Percentiles rank a stretch among this genome's conserved stretches.
phyloP scores from a whole-genome alignment of 1,284 basidiomycete genomes.

The Chalciporus piperatoides region DNA sequence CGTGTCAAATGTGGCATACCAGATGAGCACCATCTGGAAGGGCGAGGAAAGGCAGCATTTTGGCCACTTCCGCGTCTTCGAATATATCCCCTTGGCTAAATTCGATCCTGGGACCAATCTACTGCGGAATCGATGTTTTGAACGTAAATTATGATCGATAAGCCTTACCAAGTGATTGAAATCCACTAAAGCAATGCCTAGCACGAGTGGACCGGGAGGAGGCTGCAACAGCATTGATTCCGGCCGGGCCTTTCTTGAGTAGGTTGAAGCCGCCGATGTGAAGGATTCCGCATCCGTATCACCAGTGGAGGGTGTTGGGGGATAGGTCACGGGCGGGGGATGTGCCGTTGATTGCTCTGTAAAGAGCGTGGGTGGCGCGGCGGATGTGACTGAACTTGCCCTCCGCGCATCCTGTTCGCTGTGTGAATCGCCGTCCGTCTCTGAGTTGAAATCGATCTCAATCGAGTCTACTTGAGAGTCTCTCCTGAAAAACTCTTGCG shows the following conservation, averaged over 20 bases:
- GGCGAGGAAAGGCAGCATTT: conserved; percentile 93
- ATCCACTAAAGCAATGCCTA: conserved; percentile 85
- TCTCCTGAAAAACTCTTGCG: conserved; percentile 41
- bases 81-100: conserved; percentile 70
- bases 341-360: conserved; percentile 37
- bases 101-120: conserved; percentile 92
- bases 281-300: conserved; percentile 55
- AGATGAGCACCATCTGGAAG: conserved; percentile 96
- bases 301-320: conserved; percentile 47
- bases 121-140: conserved; percentile 18
- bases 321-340: conserved; percentile 45
- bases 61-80: conserved; percentile 76
- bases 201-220: conserved; percentile 57
- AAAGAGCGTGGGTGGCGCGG: conserved; percentile 40
- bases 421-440: conserved; percentile 47
- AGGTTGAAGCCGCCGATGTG: conserved; percentile 58
- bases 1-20: conserved; percentile 41
- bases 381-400: conserved; percentile 51
- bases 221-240: conserved; percentile 67
- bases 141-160: conserved; percentile 7
- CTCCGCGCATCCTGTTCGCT: conserved; percentile 28
- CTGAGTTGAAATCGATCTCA: conserved; percentile 51
- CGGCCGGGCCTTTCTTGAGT: conserved; percentile 71
- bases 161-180: conserved; percentile 81
- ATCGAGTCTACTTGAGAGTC: conserved; percentile 46